Evolutionary conservation across 768 basidiomycete genomes (phyloP).

Genomic region (Saitozyma podzolica): DNA sequence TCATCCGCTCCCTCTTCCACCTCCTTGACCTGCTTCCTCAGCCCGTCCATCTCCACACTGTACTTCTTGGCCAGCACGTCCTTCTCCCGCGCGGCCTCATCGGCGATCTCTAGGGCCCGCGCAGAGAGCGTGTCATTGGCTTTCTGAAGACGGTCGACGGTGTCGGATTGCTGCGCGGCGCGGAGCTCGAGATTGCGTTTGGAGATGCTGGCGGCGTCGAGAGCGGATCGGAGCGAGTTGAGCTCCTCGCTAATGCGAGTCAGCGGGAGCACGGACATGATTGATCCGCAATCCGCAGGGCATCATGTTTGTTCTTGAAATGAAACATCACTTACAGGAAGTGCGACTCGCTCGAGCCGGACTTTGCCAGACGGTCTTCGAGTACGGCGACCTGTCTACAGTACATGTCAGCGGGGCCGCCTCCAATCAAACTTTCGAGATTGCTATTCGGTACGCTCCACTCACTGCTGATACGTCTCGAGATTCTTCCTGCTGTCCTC

Average conservation of each 20-base stretch:
- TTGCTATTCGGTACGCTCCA: conserved; percentile 1
- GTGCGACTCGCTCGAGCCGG: conserved; percentile 39
- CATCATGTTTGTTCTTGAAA: not conserved
- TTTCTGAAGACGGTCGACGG: conserved; percentile 69
- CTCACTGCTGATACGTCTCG: conserved; percentile 79
- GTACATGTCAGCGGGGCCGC: too few species aligned
- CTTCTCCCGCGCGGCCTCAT: conserved; percentile 59
- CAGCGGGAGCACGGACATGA: not conserved
- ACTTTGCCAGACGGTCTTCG: conserved; percentile 44
- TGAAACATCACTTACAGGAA: conserved; percentile 29
- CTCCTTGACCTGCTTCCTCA: conserved; percentile 67
- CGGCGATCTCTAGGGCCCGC: conserved; percentile 68
- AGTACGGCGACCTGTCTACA: conserved; percentile 49
- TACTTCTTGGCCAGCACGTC: conserved; percentile 59
- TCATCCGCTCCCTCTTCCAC: conserved; percentile 64
- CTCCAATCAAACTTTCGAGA: not conserved
- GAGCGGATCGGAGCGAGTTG: conserved; percentile 40
- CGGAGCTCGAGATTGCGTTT: conserved; percentile 42
- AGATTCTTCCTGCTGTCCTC: conserved; percentile 75
- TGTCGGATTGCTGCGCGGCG: conserved; percentile 68
- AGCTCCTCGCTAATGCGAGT: conserved; percentile 33
- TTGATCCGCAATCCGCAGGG: not conserved
- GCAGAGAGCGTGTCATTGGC: conserved; percentile 77
- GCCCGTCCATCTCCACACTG: conserved; percentile 58
- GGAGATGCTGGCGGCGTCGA: conserved; percentile 30